Evolutionary conservation across 257 asterid species (phyloP), one percentile per base, ranked within the genome.

Genomic region (Sherardia arvensis): DNA sequence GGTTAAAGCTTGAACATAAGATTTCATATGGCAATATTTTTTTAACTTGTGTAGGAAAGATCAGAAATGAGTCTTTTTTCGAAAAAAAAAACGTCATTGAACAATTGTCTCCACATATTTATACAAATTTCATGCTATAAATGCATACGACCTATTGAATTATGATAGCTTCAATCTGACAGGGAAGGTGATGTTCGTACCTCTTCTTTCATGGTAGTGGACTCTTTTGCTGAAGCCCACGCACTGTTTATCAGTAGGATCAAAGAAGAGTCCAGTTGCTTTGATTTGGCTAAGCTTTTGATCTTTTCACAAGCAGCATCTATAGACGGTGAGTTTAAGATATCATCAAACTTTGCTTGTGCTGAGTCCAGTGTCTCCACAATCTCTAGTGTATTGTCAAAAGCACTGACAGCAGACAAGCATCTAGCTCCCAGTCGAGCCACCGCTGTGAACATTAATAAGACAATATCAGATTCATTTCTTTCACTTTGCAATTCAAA

Each of bases 361-460:
- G 98, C 98, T 66, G 81, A 66, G 77, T 91, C 96, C 72, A 91
- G 74, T 7, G 96, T 80, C 40, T 83, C 96, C 79, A 91, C 85
- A 59, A 80, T 84, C 77, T 86, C 96, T 69, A 88, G 76, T 17
- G 96, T 91, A 76, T 86, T 88, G 69, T 91, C 98, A 66, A 83
- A 88, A 69, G 98, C 94, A 72, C 98, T 81, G 68, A 91, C 94
- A 53, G 98, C 94, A 54, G 96, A 65, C 70, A 91, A 78, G 84
- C 98, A 91, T 80, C 92, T 86, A 20, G 95, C 78, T 65, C 95
- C 96, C 64, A 91, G 85, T 70, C 98, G 82, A 12, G 96, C 95
- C 76, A 84, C 22, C 17, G 80, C 98, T 91, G 96, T 74, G 80
- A 71, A 76, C 10, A 47, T 64, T 69, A 60, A 69, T 59, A 63